A percentile compares a stretch with the other conserved stretches of the same genome.
Conservation (phyloP, 257 asterid genomes). For the Verbascum thapsus region DNA sequence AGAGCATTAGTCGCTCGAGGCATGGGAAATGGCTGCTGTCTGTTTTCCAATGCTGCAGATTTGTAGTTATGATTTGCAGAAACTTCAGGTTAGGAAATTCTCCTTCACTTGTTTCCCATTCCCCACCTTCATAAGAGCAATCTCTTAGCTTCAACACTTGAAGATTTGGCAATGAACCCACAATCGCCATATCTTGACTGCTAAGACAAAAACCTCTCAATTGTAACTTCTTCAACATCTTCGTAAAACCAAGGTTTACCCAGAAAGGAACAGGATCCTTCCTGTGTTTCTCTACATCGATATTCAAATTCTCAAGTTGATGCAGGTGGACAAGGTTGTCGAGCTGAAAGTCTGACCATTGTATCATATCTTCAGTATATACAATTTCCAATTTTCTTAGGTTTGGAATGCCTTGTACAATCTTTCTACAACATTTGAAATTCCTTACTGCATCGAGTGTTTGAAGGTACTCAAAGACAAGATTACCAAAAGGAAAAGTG, state of each 20-base stretch:
- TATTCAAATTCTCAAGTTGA: background rate
- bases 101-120: constrained; percentile 14
- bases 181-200: background rate
- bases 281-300: background rate
- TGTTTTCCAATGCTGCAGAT: constrained; percentile 4
- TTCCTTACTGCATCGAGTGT: background rate
- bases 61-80: background rate
- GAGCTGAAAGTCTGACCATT: background rate
- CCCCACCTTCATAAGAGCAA: no score
- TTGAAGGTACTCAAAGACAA: background rate
- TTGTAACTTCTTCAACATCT: constrained; percentile 7
- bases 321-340: constrained; percentile 14
- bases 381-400: constrained; percentile 10
- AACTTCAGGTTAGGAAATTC: constrained; percentile 17
- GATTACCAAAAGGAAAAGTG: background rate
- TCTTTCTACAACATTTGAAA: background rate
- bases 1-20: constrained; percentile 10
- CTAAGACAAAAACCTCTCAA: background rate
- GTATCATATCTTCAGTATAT: background rate
- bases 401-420: constrained; percentile 14
- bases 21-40: constrained; percentile 24
- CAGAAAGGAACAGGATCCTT: background rate
- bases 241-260: background rate
- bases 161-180: constrained; percentile 7
- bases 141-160: no score